Base-by-base conservation (phyloP, 2,329 filamentous ascomycete species). In the Bipolaris sorokiniana region DNA sequence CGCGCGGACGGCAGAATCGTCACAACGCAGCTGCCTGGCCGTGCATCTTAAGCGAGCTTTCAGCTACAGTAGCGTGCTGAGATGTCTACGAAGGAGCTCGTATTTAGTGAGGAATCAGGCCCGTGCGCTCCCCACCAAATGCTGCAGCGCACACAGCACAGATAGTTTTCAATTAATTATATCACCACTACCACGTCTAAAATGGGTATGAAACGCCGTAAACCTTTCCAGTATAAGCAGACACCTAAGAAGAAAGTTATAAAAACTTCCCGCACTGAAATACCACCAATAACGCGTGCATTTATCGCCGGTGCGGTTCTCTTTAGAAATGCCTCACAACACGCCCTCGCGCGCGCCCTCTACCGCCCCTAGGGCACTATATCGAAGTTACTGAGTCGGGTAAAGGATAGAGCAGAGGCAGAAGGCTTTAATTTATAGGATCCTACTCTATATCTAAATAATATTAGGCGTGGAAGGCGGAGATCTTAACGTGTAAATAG, bases 1-100 rank as follows among this genome's bases (percentile, higher is more conserved):
- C 38, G 18, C 38, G 38, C 38, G 10, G 15, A 41, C 13, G 18
- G 38, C 15, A 41, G 18, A 22, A 41, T 22, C 38, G 38, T 41
- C 9, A 41, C 9, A 41, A 41, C 38, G 38, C 38, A 41, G 38
- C 38, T 22, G 18, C 18, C 38, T 5, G 18, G 18, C 38, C 38
- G 18, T 41, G 38, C 38, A 20, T 22, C 18, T 41, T 41, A 22
- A 41, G 38, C 38, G 38, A 41, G 38, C 18, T 41, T 41, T 41
- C 18, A 41, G 38, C 38, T 46, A 18, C 15, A 46, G 42, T 33
- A 46, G 42, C 42, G 42, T 46, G 42, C 42, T 46, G 15, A 46
- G 42, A 46, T 46, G n/a, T 46, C 42, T 46, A 26, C 38, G 23
- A 41, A 34, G 33, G 33, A 34, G 33, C 33, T 34, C 33, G 33